Conservation (phyloP, 1,139 yeast species). For the Wickerhamomyces sp. region DNA sequence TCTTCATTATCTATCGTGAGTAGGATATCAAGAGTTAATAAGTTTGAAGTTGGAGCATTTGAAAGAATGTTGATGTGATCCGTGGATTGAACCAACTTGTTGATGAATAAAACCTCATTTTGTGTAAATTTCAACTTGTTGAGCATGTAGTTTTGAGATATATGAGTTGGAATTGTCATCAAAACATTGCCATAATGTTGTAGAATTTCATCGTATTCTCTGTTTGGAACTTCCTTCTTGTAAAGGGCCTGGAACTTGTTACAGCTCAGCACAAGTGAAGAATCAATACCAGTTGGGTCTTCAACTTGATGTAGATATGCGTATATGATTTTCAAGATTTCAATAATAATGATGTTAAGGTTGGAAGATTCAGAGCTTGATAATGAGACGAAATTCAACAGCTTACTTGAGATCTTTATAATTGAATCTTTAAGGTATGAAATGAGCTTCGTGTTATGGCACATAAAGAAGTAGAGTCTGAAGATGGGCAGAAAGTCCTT, state of each 20-base stretch:
- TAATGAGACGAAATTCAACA: conserved; percentile 21
- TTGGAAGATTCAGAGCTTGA: conserved; percentile 16
- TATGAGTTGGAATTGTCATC: conserved; percentile 18
- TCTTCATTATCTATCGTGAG: conserved; percentile 19
- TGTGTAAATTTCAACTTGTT: conserved; percentile 17
- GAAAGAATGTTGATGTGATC: conserved; percentile 2
- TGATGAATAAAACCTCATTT: conserved; percentile 16
- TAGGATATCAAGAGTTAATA: conserved; percentile 14
- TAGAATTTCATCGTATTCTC: conserved; percentile 21
- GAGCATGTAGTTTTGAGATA: conserved; percentile 21
- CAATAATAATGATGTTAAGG: conserved; percentile 21
- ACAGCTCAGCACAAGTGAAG: conserved; percentile 22
- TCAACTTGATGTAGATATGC: conserved; percentile 20
- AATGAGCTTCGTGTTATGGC: conserved; percentile 13
- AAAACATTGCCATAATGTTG: conserved; percentile 23
- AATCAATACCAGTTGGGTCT: conserved; percentile 20
- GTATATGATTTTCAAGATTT: conserved; percentile 22
- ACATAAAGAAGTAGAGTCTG: conserved; percentile 19
- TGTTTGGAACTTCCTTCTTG: conserved; percentile 9
- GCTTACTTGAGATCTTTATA: conserved; percentile 17
- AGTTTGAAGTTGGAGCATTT: conserved; percentile 10
- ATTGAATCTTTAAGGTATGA: conserved; percentile 11
- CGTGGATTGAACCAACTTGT: conserved; percentile 5
- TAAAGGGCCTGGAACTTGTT: conserved; percentile 22
- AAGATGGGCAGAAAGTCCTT: conserved; percentile 23